Evolutionary conservation across 805 yeast species (phyloP), one percentile per base, ranked within the genome.

Genomic region (Candida wancherniae): DNA sequence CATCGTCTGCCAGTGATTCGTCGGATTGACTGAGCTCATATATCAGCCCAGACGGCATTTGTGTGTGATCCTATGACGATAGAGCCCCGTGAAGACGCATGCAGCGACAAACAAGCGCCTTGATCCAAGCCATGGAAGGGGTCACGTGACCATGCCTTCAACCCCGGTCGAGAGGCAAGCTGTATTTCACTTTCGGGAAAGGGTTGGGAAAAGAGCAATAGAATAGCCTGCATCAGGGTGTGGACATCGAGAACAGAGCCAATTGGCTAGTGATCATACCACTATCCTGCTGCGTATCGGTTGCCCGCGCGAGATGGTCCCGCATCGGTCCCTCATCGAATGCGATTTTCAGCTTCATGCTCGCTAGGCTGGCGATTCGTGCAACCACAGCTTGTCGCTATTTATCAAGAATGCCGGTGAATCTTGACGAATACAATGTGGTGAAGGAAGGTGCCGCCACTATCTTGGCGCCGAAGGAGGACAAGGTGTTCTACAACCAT

Each of bases 401-500:
- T 13, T 7, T 17, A n/a, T 25, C 25, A 17, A 35, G 38, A 15
- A 42, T 42, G 44, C 28, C 44, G 9, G 35, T 51, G 15, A 52
- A 54, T 24, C 33, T 44, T 23, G 53, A 55, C 13, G 62, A 59
- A 26, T 63, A 44, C 41, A 51, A 53, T 23, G 48, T 59, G 15
- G 59, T 70, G 16, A 63, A 53, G 26, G 98, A 92, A 56, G 99
- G 99, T 2, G 64, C 71, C 34, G 97, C 97, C 9, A 73, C 79
- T 15, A 78, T 92, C 25, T 64, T 88, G 19, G 83, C 82, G 40
- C 90, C 95, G 4, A 80, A 84, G 47, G 78, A 78, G 28, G 87
- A 84, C 44, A 69, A 71, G 37, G 98, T 92, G 8, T 92, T 92
- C 53, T 92, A 92, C 60, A 92, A 92, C 54, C 97, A 95, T 7